A percentile compares a stretch with the other conserved stretches of the same genome.
phyloP scores from a whole-genome alignment of 1,139 yeast genomes.

The Yamadazyma triangularis region DNA sequence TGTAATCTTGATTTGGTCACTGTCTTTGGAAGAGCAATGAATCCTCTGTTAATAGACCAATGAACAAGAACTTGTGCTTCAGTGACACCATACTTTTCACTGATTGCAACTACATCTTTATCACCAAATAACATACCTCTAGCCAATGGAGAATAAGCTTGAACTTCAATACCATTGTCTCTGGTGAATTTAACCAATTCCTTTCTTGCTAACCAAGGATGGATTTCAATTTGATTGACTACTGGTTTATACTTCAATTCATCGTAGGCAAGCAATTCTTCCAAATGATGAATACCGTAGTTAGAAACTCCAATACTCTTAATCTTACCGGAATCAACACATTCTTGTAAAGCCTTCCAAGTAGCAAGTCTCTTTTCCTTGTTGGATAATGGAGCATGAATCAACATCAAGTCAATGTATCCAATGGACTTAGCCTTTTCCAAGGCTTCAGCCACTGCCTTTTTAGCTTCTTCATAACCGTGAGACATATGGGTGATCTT shows the following conservation, averaged over 20 bases:
- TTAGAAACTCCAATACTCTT: slow-evolving; percentile 67
- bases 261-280: slow-evolving; percentile 33
- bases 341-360: slow-evolving; percentile 58
- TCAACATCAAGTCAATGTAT: slow-evolving; percentile 45
- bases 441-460: slow-evolving; percentile 4
- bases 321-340: slow-evolving; percentile 47
- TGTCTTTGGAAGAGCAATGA: slow-evolving; percentile 70
- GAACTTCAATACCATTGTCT: slow-evolving; percentile 51
- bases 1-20: slow-evolving; percentile 46
- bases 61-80: slow-evolving; percentile 62
- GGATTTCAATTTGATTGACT: slow-evolving; percentile 68
- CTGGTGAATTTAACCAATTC: slow-evolving; percentile 54
- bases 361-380: slow-evolving; percentile 43
- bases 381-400: slow-evolving; percentile 47
- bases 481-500: slow-evolving; percentile 59
- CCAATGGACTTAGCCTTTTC: slow-evolving; percentile 21
- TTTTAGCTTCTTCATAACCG: slow-evolving; percentile 6
- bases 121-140: slow-evolving; percentile 53
- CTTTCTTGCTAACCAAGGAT: slow-evolving; percentile 67
- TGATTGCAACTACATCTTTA: slow-evolving; percentile 42
- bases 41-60: slow-evolving; percentile 67
- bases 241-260: slow-evolving; percentile 50
- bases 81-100: slow-evolving; percentile 48
- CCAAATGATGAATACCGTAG: slow-evolving; percentile 53
- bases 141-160: slow-evolving; percentile 80